Percentiles rank a stretch among this genome's conserved stretches.
phyloP scores from a whole-genome alignment of 768 basidiomycete genomes.

The Podaxis sp. region DNA sequence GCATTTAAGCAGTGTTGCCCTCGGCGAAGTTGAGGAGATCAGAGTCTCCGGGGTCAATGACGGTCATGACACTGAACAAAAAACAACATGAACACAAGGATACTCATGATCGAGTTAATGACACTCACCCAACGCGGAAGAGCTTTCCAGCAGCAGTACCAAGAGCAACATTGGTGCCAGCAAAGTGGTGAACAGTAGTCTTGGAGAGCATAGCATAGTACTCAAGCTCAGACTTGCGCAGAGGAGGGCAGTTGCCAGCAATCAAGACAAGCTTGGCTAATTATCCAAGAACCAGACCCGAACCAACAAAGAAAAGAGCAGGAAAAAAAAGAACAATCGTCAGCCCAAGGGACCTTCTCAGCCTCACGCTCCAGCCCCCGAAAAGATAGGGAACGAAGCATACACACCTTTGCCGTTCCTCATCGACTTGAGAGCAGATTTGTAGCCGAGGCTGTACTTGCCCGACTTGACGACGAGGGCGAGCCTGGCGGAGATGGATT shows the following conservation, averaged over 20 bases:
- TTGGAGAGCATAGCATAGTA: slow-evolving; percentile 99
- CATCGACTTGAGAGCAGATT: slow-evolving; percentile 98
- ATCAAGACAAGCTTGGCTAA: slow-evolving; percentile 98
- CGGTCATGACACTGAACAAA: slow-evolving; percentile 89
- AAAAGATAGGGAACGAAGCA: slow-evolving; percentile 43
- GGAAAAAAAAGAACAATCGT: slow-evolving; percentile 31
- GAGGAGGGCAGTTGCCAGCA: slow-evolving; percentile 97
- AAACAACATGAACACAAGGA: slow-evolving; percentile 79
- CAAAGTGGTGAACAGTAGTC: slow-evolving; percentile 97
- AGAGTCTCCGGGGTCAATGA: slow-evolving; percentile 94
- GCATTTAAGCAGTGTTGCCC: slow-evolving; percentile 57
- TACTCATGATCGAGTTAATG: neutral
- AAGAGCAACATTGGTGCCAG: slow-evolving; percentile 95
- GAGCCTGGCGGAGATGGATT: slow-evolving; percentile 90
- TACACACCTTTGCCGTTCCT: slow-evolving; percentile 93
- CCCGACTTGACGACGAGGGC: slow-evolving; percentile 98
- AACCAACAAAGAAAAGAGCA: slow-evolving; percentile 15
- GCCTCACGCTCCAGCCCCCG: slow-evolving; percentile 97
- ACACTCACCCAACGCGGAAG: slow-evolving; percentile 89
- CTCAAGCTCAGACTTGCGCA: slow-evolving; percentile 99
- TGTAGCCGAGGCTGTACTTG: slow-evolving; percentile 97
- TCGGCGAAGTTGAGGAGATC: slow-evolving; percentile 90
- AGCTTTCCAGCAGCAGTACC: slow-evolving; percentile 99
- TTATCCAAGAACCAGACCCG: neutral
- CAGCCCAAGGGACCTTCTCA: slow-evolving; percentile 98